phyloP scores from a whole-genome alignment of 257 asterid species.

The Solanum pimpinellifolium region DNA sequence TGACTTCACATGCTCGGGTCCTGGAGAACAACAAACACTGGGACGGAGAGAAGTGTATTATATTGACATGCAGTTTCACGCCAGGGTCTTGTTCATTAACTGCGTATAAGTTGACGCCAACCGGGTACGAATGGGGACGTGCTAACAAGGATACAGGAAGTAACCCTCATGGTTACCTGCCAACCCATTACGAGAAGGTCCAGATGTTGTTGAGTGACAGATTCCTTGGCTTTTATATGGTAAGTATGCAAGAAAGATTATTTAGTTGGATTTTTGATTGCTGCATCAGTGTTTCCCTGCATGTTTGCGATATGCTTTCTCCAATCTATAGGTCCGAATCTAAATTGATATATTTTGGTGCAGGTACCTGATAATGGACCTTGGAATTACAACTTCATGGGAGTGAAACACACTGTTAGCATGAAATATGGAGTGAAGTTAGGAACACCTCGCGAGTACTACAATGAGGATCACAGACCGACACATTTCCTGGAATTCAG shows the following conservation, averaged over 20 bases:
- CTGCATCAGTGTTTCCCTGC: not conserved
- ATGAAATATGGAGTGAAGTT: constrained; percentile 85
- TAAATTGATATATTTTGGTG: not conserved
- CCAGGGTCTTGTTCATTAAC: constrained; percentile 97
- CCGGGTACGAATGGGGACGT: constrained; percentile 98
- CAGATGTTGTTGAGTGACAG: constrained; percentile 98
- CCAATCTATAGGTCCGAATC: not conserved
- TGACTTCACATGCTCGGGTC: constrained; percentile 62
- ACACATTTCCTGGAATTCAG: constrained; percentile 93
- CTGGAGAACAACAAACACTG: constrained; percentile 86
- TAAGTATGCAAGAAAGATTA: constrained; percentile 5
- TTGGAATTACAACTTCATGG: constrained; percentile 97
- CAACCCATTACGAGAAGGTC: constrained; percentile 92
- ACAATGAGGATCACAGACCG: constrained; percentile 85
- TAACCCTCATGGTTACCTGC: constrained; percentile 93
- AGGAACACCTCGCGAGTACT: constrained; percentile 83
- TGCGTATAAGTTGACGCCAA: constrained; percentile 86
- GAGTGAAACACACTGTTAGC: constrained; percentile 75
- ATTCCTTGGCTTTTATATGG: constrained; percentile 97
- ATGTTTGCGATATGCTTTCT: not conserved
- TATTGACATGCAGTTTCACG: constrained; percentile 95
- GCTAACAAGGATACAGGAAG: constrained; percentile 78
- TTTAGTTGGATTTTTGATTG: not conserved
- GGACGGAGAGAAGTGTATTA: constrained; percentile 97
- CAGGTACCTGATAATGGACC: constrained; percentile 96